These are phyloP conservation scores for Phalaenopsis hybrid DNA, from an alignment of 116 monocot genomes.

Conservation along the genomic window DNA sequence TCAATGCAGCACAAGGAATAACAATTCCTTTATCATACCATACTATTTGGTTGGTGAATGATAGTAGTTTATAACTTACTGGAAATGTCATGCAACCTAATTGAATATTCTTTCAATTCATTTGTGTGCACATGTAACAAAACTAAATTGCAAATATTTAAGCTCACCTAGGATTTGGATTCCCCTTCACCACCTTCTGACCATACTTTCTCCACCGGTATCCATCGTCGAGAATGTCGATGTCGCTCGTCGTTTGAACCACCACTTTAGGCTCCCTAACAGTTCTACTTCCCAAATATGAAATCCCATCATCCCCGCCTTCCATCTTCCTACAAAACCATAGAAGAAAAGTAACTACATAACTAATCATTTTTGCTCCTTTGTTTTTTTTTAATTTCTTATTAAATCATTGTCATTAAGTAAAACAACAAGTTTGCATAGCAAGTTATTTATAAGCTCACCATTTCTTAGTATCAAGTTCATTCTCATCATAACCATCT, in stretches of 20 bases:
- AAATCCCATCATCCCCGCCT: slow-evolving; percentile 34
- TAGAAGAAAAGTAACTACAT: background rate
- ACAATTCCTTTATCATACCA: no score
- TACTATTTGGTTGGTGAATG: no score
- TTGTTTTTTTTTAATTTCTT: no score
- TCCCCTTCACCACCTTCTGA: slow-evolving; percentile 79
- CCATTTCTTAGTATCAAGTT: slow-evolving; percentile 60
- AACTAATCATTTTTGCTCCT: background rate
- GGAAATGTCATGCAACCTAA: no score
- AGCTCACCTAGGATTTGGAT: slow-evolving; percentile 60
- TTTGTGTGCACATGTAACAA: no score
- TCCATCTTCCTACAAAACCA: slow-evolving; percentile 39
- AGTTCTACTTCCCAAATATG: slow-evolving; percentile 24
- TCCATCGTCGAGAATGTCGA: slow-evolving; percentile 74
- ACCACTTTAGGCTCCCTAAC: slow-evolving; percentile 64
- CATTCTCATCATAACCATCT: slow-evolving; percentile 26
- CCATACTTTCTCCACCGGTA: slow-evolving; percentile 81
- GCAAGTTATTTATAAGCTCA: slow-evolving; percentile 14
- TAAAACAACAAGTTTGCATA: no score
- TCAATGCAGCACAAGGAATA: no score
- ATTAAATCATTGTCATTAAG: no score
- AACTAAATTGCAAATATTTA: background rate
- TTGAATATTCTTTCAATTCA: no score
- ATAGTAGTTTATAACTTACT: no score
- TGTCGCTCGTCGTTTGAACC: slow-evolving; percentile 64